Percentiles rank a stretch among this genome's conserved stretches.
Conservation (phyloP, 2,329 filamentous ascomycete species). For the Aspergillus oerlinghausenensis region DNA sequence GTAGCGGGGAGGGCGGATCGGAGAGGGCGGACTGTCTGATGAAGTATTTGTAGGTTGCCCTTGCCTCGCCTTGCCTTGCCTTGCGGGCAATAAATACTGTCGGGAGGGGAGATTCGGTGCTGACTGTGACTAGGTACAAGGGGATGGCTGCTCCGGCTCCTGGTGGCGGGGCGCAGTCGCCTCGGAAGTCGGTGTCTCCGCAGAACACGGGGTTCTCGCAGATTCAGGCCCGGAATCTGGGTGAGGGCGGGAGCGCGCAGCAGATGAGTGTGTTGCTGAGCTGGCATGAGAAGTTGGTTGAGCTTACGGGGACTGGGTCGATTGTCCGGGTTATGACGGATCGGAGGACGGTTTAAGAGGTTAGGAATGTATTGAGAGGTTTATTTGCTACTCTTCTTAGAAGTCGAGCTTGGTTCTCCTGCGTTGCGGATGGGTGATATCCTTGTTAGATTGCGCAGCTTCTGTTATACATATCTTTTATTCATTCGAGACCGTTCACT, state of each 20-base stretch:
- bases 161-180: conserved; percentile 42
- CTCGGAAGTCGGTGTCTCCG: conserved; percentile 57
- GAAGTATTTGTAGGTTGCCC: conserved; percentile 80
- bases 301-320: conserved; percentile 85
- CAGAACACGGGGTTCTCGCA: conserved; percentile 88
- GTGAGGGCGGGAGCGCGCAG: conserved; percentile 68
- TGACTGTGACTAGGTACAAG: conserved; percentile 63
- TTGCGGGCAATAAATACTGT: background rate
- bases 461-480: conserved; percentile 10
- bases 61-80: background rate
- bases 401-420: background rate
- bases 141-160: conserved; percentile 62
- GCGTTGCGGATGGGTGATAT: conserved; percentile 3
- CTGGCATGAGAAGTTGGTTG: conserved; percentile 98
- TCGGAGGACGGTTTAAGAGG: conserved; percentile 71
- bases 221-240: conserved; percentile 55
- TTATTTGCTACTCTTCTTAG: conserved; percentile 1
- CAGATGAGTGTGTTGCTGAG: conserved; percentile 95
- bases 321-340: conserved; percentile 96
- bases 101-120: background rate
- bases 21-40: conserved; percentile 89
- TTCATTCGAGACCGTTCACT: background rate
- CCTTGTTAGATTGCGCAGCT: conserved; percentile 12
- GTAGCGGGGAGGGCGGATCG: conserved; percentile 69
- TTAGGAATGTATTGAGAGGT: background rate